Evolutionary conservation across 139 green algal genomes (phyloP), one percentile per base, ranked within the genome.

Genomic region (Tetradesmus obliquus): DNA sequence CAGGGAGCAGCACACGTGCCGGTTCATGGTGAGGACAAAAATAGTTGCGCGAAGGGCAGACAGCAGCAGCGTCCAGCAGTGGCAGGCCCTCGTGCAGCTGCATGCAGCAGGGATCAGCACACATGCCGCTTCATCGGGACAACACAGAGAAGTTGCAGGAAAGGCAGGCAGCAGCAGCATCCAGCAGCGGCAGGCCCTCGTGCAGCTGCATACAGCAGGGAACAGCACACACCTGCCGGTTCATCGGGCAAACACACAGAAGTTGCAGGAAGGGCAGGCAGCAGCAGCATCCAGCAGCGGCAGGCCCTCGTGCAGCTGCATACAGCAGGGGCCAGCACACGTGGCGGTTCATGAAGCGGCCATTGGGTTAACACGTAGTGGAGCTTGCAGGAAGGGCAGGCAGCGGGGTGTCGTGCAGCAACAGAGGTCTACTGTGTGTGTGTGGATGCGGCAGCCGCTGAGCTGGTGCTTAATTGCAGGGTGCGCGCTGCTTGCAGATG

Each of bases 251-350:
- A 45, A 45, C 32, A 45, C 32, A 45, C 32, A 45, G 32, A 45
- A 45, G 32, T 45, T 45, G 32, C 32, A 45, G 60, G 87, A 10
- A 85, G 51, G 3, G 69, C n/a, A 57, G 12, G 20, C 83, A 76
- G 83, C 55, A 76, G 83, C 6, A 45, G 15, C 5, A 20, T 17
- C 54, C 17, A 55, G n/a, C 3, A 82, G n/a, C 45, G 58, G 54
- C 83, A 88, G 8, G n/a, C 69, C 91, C 88, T 95, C 90, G 55
- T 91, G 62, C 79, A 91, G 12, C 92, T 91, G 81, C 82, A 24
- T 24, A 19, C 66, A 72, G 3, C 66, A 24, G 17, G 5, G 1
- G 5, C 12, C 32, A 76, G 15, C 13, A 76, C 57, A 66, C 32
- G 32, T 45, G 32, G 32, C 32, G 32, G 32, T 45, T 45, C 32